Base-by-base conservation (phyloP, 2,329 filamentous ascomycete species). In the Exophiala sideris region DNA sequence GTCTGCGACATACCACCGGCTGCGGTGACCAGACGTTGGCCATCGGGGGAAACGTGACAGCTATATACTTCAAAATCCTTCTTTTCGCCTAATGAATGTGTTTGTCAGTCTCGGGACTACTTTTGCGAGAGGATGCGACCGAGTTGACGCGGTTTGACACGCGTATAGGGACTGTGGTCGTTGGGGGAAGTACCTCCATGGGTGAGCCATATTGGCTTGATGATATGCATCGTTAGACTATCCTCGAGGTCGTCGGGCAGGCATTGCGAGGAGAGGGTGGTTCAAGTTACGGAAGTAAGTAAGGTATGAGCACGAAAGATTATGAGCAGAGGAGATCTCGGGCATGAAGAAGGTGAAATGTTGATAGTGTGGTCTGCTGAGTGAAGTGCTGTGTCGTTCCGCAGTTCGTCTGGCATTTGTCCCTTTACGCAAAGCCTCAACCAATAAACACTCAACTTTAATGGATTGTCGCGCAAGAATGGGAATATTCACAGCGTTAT, bases 41-140 rank as follows among this genome's bases (percentile, higher is more conserved):
- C 94, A 75, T 99, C 94, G 11, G 94, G 89, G 24, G 94, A 99
- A 61, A 99, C 85, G 78, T 97, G 89, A 72, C 92, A 97, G 75
- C 90, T 96, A 77, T 97, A 99, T 62, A 97, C 92, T 74, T 99
- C 94, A 69, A 95, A 95, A 70, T 97, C 91, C 70, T 96, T 97
- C 71, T 95, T 89, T 77, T 99, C 94, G 70, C 92, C 88, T 89
- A 66, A 55, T 60, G 62, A 59, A 29, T 52, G 52, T 58, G 21
- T 36, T 39, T 32, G 45, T 54, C 42, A 61, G 58, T 36, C 29
- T 39, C 29, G 34, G 18, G 14, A 12, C 18, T 10, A 12, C 6
- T 10, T 21, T 5, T 8, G 10, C 11, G 47, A 35, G 34, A 11
- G 16, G n/a, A 53, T 52, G 55, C 55, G 39, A 55, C 54, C 10